Base-by-base conservation (phyloP, 176 grass and related monocot genomes). In the Oropetium thomaeum region DNA sequence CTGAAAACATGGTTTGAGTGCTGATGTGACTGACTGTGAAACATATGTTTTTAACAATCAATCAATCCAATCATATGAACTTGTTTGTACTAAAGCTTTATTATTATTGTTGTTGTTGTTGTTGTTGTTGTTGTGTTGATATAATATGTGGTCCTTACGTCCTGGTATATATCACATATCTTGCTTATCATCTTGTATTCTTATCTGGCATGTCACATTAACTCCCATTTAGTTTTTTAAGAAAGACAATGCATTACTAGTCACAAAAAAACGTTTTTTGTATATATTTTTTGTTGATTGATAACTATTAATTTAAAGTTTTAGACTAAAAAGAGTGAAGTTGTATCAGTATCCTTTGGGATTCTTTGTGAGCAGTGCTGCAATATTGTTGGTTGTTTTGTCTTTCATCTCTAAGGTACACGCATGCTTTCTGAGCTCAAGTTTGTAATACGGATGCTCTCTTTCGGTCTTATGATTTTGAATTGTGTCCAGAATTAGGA, bases 1-100 rank as follows among this genome's bases (percentile, higher is more conserved):
- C 8, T 31, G 27, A 69, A 69, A 47, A 15, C 61, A 75, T 70
- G 43, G 35, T 34, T 86, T 79, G 39, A 38, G 27, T 63, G 81
- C 59, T 69, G 39, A 43, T 62, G 51, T 22, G 28, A 75, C 25
- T 62, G 15, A 27, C 11, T 45, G 70, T 17, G 38, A 35, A 45
- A 17, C 26, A 44, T 43, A 11, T 41, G 34, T 58, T 69, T 74
- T 52, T 40, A 1, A 22, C 3, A 23, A 41, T 32, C 13, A 10
- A 34, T 69, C 16, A 1, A 69, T 58, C 35, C 37, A 4, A 25
- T 66, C 47, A 34, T 65, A 55, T 44, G 20, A 47, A 82, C 15
- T 34, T 75, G 37, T 38, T 25, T 76, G 69, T 22, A 48, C 12
- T 61, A 28, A 27, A 55, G 9, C 8, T 59, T 39, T 55, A 17